A percentile compares a stretch with the other conserved stretches of the same genome.
phyloP scores from a whole-genome alignment of 768 basidiomycete genomes.

The Hypsizygus marmoreus region DNA sequence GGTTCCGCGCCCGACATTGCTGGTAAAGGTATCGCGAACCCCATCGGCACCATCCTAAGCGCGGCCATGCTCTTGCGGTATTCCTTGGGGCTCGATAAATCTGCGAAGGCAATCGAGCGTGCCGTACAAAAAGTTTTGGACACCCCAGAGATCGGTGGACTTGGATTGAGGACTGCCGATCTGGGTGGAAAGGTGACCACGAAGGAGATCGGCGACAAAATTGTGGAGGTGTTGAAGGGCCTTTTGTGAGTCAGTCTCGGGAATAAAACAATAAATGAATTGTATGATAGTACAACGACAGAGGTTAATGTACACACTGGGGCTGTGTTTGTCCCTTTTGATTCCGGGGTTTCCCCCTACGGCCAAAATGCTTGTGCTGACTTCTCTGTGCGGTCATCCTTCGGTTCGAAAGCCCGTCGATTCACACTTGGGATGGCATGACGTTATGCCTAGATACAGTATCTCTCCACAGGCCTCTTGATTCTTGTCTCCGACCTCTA shows the following conservation, averaged over 20 bases:
- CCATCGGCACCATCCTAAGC: conserved; percentile 92
- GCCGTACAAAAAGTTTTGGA: conserved; percentile 94
- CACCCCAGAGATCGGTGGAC: conserved; percentile 62
- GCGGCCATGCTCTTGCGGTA: conserved; percentile 93
- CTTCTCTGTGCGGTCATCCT: too few relatives aligned
- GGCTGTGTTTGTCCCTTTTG: background rate
- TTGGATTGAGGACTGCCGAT: conserved; percentile 82
- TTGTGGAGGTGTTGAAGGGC: conserved; percentile 71
- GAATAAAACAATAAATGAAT: conserved; percentile 2
- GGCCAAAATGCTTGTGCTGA: too few relatives aligned
- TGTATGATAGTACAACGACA: conserved; percentile 5
- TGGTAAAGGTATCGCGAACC: conserved; percentile 92
- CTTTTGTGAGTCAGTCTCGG: conserved; percentile 41
- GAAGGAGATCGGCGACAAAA: conserved; percentile 78
- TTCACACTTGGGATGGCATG: too few relatives aligned
- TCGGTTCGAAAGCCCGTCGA: too few relatives aligned
- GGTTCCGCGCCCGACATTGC: conserved; percentile 95
- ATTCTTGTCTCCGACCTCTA: too few relatives aligned
- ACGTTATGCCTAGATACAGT: too few relatives aligned
- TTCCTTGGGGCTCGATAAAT: conserved; percentile 85
- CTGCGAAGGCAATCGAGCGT: conserved; percentile 82
- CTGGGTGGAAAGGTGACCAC: conserved; percentile 81
- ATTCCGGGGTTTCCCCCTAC: too few relatives aligned
- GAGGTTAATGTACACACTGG: too few relatives aligned
- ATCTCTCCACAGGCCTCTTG: too few relatives aligned